Conservation (phyloP, 2,329 filamentous ascomycete genomes). For the Coleophoma cylindrospora region DNA sequence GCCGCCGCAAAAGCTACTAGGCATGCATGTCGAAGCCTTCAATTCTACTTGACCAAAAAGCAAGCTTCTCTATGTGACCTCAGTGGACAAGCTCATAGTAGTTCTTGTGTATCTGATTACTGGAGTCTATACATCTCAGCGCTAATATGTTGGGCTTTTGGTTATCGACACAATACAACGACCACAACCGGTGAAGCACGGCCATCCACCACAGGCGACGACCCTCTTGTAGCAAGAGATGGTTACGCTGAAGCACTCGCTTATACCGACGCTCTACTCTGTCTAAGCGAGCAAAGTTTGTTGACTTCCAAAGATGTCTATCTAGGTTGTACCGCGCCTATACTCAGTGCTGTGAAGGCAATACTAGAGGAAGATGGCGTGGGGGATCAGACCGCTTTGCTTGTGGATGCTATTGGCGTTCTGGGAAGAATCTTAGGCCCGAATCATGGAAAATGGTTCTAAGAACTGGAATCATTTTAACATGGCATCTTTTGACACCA, state of each 20-base stretch:
- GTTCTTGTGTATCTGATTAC: slow-evolving; percentile 38
- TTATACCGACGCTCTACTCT: slow-evolving; percentile 34
- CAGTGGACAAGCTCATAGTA: slow-evolving; percentile 1
- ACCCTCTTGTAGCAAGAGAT: slow-evolving; percentile 6
- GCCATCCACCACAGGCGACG: slow-evolving; percentile 4
- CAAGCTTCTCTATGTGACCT: slow-evolving; percentile 8
- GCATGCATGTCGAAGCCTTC: slow-evolving; percentile 47
- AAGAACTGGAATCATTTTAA: background rate
- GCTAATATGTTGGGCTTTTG: slow-evolving; percentile 55
- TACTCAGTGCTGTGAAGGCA: slow-evolving; percentile 43
- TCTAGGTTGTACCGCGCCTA: slow-evolving; percentile 35
- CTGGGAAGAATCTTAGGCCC: slow-evolving; percentile 45
- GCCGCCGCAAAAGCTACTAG: slow-evolving; percentile 39
- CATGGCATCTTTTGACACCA: too few species aligned
- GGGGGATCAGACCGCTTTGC: slow-evolving; percentile 42
- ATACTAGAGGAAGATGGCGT: slow-evolving; percentile 44
- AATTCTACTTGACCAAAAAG: slow-evolving; percentile 34
- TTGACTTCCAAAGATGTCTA: slow-evolving; percentile 28
- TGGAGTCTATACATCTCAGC: slow-evolving; percentile 53
- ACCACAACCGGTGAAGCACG: slow-evolving; percentile 7
- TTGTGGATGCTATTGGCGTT: slow-evolving; percentile 48
- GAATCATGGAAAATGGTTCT: slow-evolving; percentile 37
- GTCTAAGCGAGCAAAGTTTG: slow-evolving; percentile 33
- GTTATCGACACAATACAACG: slow-evolving; percentile 25
- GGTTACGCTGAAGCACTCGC: slow-evolving; percentile 18